phyloP scores from a whole-genome alignment of 2,329 filamentous ascomycete species.

The Penicillium sp. region DNA sequence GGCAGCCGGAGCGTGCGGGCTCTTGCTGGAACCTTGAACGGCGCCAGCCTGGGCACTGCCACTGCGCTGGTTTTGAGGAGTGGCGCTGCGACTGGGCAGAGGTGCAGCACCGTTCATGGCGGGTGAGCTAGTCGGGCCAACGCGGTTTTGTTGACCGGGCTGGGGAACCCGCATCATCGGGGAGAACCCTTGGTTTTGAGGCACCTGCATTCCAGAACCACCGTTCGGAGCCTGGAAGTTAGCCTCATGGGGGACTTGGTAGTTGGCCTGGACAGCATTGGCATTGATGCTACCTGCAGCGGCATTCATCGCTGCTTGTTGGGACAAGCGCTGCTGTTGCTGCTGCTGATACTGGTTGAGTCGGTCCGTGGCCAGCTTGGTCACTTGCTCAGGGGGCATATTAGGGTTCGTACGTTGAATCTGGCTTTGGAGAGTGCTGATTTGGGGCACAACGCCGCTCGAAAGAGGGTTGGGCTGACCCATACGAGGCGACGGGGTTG shows the following conservation, averaged over 20 bases:
- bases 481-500: conserved; percentile 42
- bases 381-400: conserved; percentile 47
- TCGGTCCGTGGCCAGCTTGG: conserved; percentile 45
- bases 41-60: conserved; percentile 36
- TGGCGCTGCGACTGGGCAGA: conserved; percentile 39
- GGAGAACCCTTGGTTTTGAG: conserved; percentile 45
- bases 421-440: conserved; percentile 47
- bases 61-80: conserved; percentile 40
- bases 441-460: conserved; percentile 47
- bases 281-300: conserved; percentile 39
- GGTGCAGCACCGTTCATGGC: conserved; percentile 38
- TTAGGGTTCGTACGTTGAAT: conserved; percentile 46
- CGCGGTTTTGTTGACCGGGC: conserved; percentile 35
- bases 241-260: conserved; percentile 33
- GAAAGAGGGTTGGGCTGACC: conserved; percentile 44
- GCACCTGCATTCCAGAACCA: conserved; percentile 35
- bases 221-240: conserved; percentile 32
- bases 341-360: conserved; percentile 42
- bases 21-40: conserved; percentile 33
- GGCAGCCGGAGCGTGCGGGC: conserved; percentile 36
- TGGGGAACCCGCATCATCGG: conserved; percentile 48
- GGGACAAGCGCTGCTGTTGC: conserved; percentile 43
- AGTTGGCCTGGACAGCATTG: conserved; percentile 30
- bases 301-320: conserved; percentile 44
- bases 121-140: conserved; percentile 35